Base-by-base conservation (phyloP, 345 rosid genomes). In the Hibiscus trionum region DNA sequence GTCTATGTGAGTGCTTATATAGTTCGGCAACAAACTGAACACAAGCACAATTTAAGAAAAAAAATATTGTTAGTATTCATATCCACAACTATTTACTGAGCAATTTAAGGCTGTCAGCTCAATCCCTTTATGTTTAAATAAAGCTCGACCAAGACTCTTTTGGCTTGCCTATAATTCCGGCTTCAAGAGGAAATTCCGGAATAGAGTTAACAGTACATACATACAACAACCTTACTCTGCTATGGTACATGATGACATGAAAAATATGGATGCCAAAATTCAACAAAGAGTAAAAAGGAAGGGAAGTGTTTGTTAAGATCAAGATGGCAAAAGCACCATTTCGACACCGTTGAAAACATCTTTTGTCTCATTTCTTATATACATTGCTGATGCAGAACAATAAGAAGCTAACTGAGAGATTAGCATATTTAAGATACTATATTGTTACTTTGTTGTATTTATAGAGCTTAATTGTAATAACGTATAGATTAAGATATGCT, bases 21-120 rank as follows among this genome's bases (percentile, higher is more conserved):
- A 64, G 61, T 65, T 72, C 26, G 85, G 75, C 69, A 80, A 63
- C 62, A 80, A 59, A 33, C 91, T 85, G 83, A 67, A 61, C 7
- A 73, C 8, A 75, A 53, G 75, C 44, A 29, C 27, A 42, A 16
- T 71, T 37, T 37, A 35, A 10, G 1, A 42, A 10, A 44, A 44
- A 44, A 44, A 44, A 44, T n/a, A 68, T 42, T 47, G 29, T 60
- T 61, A 12, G 52, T 17, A 67, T 67, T 67, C 57, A 3, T 46
- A 46, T 9, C 14, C 37, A 46, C 7, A 21, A 44, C 14, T 47
- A 47, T 15, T 21, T 66, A 26, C 7, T 8, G 39, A 47, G 24
- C 57, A 66, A 44, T 11, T 44, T 11, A 66, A 66, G 39, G 21
- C 39, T 26, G 24, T 29, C 58, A 66, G 8, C 31, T 47, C 24